Base-by-base conservation (phyloP, 768 basidiomycete species). In the Lentinula guzmanii region DNA sequence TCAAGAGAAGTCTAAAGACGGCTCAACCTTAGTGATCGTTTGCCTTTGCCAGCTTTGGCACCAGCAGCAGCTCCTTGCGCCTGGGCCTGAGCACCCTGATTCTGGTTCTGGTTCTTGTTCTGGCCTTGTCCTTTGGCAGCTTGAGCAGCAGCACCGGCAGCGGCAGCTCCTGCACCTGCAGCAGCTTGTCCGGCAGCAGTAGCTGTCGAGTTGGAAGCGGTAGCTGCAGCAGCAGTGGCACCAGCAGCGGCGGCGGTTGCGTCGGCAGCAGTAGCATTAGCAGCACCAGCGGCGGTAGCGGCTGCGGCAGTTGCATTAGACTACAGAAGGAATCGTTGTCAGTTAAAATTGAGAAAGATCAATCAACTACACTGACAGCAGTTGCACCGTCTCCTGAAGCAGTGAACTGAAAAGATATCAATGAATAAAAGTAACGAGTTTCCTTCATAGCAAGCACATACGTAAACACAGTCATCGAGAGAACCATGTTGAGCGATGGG, bases 401-500 rank as follows among this genome's bases (percentile, higher is more conserved):
- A 57, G 75, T 76, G 67, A 77, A 76, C 76, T 75, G 42, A 56
- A 37, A 62, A 45, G 42, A 53, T 51, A 35, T 50, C 64, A 56
- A 55, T 52, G 64, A 52, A 42, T 55, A 31, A 59, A 24, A 46
- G 16, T 35, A 41, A 63, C 51, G 56, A 21, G 57, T n/a, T 18
- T 5, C 39, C 0, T 55, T 41, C 31, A 7, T 46, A 64, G 39
- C 41, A 28, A 58, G 46, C 43, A 77, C 81, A 65, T 63, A 86
- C 82, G 71, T 87, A 87, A 70, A 83, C 68, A 54, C 74, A 75
- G 67, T 90, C 86, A 68, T 88, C 84, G 35, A 86, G 67, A 21
- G 73, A 70, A 62, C 86, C 86, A 64, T 84, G 87, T 65, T 85
- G 85, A 16, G 82, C 86, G 52, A 88, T 70, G 16, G 86, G 76